Evolutionary conservation across 352 stramenopile genomes (phyloP).

Genomic region (Phytophthora vignae): DNA sequence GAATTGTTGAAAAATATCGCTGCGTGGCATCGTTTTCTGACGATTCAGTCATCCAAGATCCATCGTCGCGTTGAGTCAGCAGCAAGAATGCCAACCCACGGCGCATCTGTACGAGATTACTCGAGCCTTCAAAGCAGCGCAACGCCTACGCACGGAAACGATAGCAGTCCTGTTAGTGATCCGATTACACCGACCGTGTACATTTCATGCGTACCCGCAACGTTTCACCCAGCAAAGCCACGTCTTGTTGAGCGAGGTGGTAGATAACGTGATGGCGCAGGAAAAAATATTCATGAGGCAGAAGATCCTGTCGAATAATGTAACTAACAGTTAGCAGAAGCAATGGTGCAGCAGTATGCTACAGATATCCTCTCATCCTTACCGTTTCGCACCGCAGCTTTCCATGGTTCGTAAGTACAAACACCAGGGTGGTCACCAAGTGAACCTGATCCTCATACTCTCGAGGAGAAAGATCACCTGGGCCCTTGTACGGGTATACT

Average conservation of each 20-base stretch:
- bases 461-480: conserved; percentile 60
- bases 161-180: conserved; percentile 8
- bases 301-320: conserved; percentile 59
- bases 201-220: conserved; percentile 53
- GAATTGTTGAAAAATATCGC: conserved; percentile 63
- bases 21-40: conserved; percentile 31
- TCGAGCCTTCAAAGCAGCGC: conserved; percentile 73
- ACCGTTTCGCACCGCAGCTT: conserved; percentile 74
- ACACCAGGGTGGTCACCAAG: conserved; percentile 85
- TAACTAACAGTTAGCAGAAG: not conserved
- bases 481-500: conserved; percentile 89
- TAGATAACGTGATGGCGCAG: conserved; percentile 84
- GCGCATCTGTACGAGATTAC: conserved; percentile 73
- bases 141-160: conserved; percentile 56
- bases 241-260: conserved; percentile 80
- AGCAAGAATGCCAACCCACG: conserved; percentile 78
- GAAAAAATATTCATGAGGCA: conserved; percentile 93
- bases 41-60: conserved; percentile 51
- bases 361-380: conserved; percentile 5
- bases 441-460: conserved; percentile 87
- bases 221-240: conserved; percentile 72
- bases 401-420: conserved; percentile 89
- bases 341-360: not conserved
- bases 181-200: not conserved
- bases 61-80: conserved; percentile 62